Conservation (phyloP, 257 asterid genomes). For the Perilla frutescens region DNA sequence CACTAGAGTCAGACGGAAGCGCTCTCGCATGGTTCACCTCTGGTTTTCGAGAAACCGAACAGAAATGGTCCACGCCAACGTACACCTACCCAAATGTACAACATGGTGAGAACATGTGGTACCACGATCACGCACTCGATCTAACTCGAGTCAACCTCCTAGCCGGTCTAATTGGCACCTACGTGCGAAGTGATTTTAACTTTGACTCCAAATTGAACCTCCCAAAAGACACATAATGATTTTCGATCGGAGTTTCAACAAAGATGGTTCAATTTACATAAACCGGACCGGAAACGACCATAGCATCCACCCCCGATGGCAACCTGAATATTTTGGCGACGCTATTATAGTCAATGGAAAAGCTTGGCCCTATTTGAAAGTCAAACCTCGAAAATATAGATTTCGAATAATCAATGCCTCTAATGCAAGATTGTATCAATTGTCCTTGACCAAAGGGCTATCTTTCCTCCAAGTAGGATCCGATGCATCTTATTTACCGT, state of each 20-base stretch:
- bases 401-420: constrained; percentile 68
- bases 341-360: constrained; percentile 73
- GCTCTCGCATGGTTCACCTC: constrained; percentile 65
- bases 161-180: constrained; percentile 69
- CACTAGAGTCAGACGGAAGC: constrained; percentile 65
- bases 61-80: constrained; percentile 50
- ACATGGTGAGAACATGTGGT: constrained; percentile 74
- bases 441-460: constrained; percentile 51
- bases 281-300: constrained; percentile 66
- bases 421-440: constrained; percentile 67
- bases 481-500: constrained; percentile 58
- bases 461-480: constrained; percentile 60
- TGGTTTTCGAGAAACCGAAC: constrained; percentile 51
- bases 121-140: constrained; percentile 83
- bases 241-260: constrained; percentile 55
- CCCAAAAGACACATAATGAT: constrained; percentile 49
- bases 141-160: constrained; percentile 70
- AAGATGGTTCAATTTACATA: constrained; percentile 66
- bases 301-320: constrained; percentile 75
- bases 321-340: constrained; percentile 76
- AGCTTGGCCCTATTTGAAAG: constrained; percentile 73
- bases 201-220: constrained; percentile 54
- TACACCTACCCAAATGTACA: constrained; percentile 64
- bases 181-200: constrained; percentile 48
- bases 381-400: constrained; percentile 50